A percentile compares a stretch with the other conserved stretches of the same genome.
phyloP scores from a whole-genome alignment of 805 yeast species.

The Lipomyces orientalis region DNA sequence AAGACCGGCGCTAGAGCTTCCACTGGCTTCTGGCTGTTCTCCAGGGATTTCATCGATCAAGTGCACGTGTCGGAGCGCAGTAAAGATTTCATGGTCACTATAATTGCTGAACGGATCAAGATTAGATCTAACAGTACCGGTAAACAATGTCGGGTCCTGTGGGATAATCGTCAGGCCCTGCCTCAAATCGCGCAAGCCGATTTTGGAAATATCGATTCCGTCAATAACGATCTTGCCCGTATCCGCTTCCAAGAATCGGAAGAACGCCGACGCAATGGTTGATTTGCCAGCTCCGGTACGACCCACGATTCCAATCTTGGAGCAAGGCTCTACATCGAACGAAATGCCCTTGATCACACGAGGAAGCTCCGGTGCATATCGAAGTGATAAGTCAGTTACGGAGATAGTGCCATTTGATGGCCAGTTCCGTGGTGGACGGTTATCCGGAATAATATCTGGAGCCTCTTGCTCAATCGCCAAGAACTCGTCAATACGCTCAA shows the following conservation, averaged over 20 bases:
- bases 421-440: slow-evolving; percentile 77
- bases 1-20: slow-evolving; percentile 1
- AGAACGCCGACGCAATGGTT: slow-evolving; percentile 91
- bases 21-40: slow-evolving; percentile 9
- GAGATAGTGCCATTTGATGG: slow-evolving; percentile 83
- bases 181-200: slow-evolving; percentile 70
- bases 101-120: slow-evolving; percentile 71
- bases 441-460: slow-evolving; percentile 62
- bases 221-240: slow-evolving; percentile 66
- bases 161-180: slow-evolving; percentile 73
- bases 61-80: slow-evolving; percentile 53
- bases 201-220: slow-evolving; percentile 63
- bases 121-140: slow-evolving; percentile 71
- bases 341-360: slow-evolving; percentile 85
- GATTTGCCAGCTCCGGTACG: slow-evolving; percentile 99
- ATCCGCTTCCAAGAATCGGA: slow-evolving; percentile 63
- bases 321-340: slow-evolving; percentile 75
- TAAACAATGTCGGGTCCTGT: slow-evolving; percentile 79
- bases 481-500: slow-evolving; percentile 90
- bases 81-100: slow-evolving; percentile 66
- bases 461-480: slow-evolving; percentile 85
- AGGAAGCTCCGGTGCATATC: slow-evolving; percentile 91
- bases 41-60: slow-evolving; percentile 29
- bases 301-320: slow-evolving; percentile 94
- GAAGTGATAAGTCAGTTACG: slow-evolving; percentile 74